Percentiles rank a stretch among this genome's conserved stretches.
Conservation (phyloP, 305 asterid species). For the Fraxinus xanthoxyloides region DNA sequence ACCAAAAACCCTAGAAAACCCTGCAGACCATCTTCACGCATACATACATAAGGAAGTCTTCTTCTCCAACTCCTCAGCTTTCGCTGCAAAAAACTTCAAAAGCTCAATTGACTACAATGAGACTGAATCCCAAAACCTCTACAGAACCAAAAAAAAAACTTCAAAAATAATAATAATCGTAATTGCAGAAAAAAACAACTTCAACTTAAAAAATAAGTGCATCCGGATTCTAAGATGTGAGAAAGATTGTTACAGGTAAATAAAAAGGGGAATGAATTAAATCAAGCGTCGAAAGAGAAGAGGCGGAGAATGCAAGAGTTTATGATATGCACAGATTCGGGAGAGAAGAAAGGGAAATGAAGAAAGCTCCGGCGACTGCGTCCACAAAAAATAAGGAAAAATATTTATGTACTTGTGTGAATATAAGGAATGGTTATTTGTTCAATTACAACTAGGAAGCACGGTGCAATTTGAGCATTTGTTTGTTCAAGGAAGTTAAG, state of each 20-base stretch:
- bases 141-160: background rate
- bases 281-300: background rate
- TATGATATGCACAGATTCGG: slow-evolving; percentile 29
- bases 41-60: slow-evolving; percentile 9
- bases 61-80: slow-evolving; percentile 12
- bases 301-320: slow-evolving; percentile 7
- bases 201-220: background rate
- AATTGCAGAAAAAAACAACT: background rate
- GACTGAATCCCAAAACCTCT: slow-evolving; percentile 7
- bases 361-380: slow-evolving; percentile 50
- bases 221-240: background rate
- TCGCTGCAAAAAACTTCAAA: background rate
- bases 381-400: slow-evolving; percentile 34
- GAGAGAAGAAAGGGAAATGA: slow-evolving; percentile 22
- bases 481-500: too few species aligned
- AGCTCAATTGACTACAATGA: slow-evolving; percentile 25
- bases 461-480: too few species aligned
- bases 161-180: background rate
- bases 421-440: background rate
- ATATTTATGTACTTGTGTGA: background rate
- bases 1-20: slow-evolving; percentile 29
- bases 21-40: slow-evolving; percentile 24
- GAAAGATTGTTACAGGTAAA: background rate
- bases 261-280: background rate
- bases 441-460: background rate